Base-by-base conservation (phyloP, 2,329 filamentous ascomycete genomes). In the Penicillium sp. region DNA sequence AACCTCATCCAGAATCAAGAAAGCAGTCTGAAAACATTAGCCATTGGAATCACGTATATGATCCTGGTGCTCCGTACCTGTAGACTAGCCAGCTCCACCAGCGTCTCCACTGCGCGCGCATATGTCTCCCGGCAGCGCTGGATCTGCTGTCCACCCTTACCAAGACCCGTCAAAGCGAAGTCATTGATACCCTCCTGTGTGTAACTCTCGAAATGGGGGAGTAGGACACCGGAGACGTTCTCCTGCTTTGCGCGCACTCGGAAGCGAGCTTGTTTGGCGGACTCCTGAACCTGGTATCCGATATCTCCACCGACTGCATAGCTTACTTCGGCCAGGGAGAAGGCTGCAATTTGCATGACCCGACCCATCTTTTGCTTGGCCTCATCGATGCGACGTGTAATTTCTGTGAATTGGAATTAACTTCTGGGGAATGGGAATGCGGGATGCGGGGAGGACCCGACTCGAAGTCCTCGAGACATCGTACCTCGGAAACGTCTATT, bases 311-410 rank as follows among this genome's bases (percentile, higher is more conserved):
- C 95, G 27, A 97, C 92, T 26, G 95, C 95, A 71, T 99, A 99
- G 49, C 92, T 96, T 55, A 99, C 95, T 80, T 98, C 95, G 59
- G 95, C 95, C 19, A 99, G 85, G 44, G 93, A 98, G 79, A 99
- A 98, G 46, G 95, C 93, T 42, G 95, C 95, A 71, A 99, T 96
- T 77, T 98, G 93, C 95, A 99, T 99, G 37, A 99, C 95, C 33
- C 93, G 87, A 57, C 95, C 95, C 93, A 99, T 99, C 82, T 99
- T 99, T 69, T 93, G 90, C 79, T 99, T 99, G 43, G 95, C 95
- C 77, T 99, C 95, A 80, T 99, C 93, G 77, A 99, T 99, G 72
- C 95, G 90, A 75, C 88, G 87, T 50, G 95, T 97, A 71, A 99
- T 99, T 71, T 99, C 95, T 91, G 74, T 65, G 68, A 53, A 26